Evolutionary conservation across 352 stramenopile species (phyloP), one percentile per base, ranked within the genome.

Genomic region (Elongisporangium prolatum): DNA sequence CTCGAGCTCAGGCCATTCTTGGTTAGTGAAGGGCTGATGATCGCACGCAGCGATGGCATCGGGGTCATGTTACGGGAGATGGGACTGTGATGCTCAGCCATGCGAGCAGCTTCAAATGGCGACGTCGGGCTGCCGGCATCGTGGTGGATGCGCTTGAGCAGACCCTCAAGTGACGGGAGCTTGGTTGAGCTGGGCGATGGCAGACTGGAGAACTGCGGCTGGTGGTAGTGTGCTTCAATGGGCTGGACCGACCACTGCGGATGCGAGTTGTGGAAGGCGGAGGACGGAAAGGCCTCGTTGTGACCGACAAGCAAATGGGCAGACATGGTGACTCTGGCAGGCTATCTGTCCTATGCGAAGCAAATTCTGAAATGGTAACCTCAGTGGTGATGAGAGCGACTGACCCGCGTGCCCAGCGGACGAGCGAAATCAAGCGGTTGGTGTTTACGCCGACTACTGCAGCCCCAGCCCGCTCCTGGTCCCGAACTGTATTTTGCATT

Each of bases 81-180:
- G 7, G 71, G 71, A 52, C 71, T 80, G 18, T 72, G 54, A 8
- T 71, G 61, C 22, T 58, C 56, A 54, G 60, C 48, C 13, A 48
- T 48, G 34, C 34, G 10, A 44, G 34, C 34, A 4, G 10, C 34
- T 44, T 44, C 34, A 44, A 44, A 44, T 3, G 63, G 63, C 48
- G 57, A 53, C 9, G 28, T 10, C 9, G 48, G 34, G 34, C 34
- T 44, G 9, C 34, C 34, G 48, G 25, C 22, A 49, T 48, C 21
- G 57, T 38, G 18, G 56, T 89, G 80, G 65, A 89, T 84, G 56
- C 84, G 75, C 68, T 82, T 87, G 20, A 89, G 75, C 40, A 89
- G 60, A 0, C 80, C 77, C 38, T 80, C 69, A 54, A 89, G 80
- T 53, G 80, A 86, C 52, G 80, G 80, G 48, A 89, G 63, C 65